phyloP scores from a whole-genome alignment of 305 asterid genomes.

The Fraxinus paxiana region DNA sequence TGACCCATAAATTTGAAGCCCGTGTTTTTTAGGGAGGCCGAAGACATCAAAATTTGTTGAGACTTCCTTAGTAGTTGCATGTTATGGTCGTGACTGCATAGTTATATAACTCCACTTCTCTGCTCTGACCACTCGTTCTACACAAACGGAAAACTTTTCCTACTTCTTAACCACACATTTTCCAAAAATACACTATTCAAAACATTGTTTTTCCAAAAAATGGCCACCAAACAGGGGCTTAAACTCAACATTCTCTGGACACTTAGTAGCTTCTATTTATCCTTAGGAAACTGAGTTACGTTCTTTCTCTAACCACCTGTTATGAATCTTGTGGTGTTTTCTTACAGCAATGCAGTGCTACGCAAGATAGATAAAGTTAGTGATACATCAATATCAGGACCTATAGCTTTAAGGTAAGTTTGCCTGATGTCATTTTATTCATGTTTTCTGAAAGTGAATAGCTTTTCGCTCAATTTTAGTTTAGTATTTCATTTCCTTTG shows the following conservation, averaged over 20 bases:
- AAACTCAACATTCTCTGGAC: neutral
- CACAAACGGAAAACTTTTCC: no score
- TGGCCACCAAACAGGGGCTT: neutral
- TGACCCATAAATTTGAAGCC: neutral
- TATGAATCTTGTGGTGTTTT: constrained; percentile 6
- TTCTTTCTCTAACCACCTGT: neutral
- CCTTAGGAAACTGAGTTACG: neutral
- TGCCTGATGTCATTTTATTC: constrained; percentile 3
- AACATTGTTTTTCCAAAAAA: no score
- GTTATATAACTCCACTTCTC: neutral
- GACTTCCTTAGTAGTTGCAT: neutral
- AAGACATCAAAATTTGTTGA: neutral
- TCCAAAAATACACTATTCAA: no score
- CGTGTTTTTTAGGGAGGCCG: neutral
- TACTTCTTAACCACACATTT: no score
- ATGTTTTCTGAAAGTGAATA: neutral
- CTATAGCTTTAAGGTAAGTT: constrained; percentile 55
- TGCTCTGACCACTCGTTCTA: neutral
- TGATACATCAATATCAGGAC: constrained; percentile 48
- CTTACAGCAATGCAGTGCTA: constrained; percentile 61
- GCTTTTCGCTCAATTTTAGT: neutral
- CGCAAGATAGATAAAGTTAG: constrained; percentile 55
- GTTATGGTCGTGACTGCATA: neutral
- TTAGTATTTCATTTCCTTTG: neutral
- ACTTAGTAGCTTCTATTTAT: neutral